phyloP scores from a whole-genome alignment of 306 rosid genomes.

The Cajanus cajan region DNA sequence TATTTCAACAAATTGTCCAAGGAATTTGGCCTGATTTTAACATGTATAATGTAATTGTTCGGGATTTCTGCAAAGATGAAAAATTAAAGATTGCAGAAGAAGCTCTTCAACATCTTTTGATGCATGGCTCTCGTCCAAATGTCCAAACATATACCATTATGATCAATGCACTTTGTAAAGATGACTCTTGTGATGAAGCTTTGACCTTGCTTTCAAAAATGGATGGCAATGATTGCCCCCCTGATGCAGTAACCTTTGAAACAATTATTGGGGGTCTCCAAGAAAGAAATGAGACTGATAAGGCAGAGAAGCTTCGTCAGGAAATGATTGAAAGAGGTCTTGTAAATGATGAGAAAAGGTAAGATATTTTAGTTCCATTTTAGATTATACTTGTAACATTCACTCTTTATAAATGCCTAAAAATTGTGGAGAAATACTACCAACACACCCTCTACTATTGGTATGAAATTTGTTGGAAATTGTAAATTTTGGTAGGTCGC shows the following conservation, averaged over 20 bases:
- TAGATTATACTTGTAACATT: neutral
- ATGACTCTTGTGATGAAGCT: constrained; percentile 36
- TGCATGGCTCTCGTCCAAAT: constrained; percentile 29
- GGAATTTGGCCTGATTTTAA: constrained; percentile 32
- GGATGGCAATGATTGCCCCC: constrained; percentile 34
- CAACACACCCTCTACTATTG: too few relatives aligned
- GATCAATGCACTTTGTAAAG: constrained; percentile 42
- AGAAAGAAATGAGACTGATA: constrained; percentile 27
- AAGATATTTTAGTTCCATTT: neutral
- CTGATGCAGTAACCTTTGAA: constrained; percentile 36
- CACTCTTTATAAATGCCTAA: too few relatives aligned
- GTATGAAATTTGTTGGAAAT: too few relatives aligned
- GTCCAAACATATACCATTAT: constrained; percentile 39
- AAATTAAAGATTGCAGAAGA: constrained; percentile 27
- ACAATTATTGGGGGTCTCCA: constrained; percentile 36
- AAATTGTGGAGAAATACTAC: too few relatives aligned
- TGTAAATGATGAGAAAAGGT: constrained; percentile 27
- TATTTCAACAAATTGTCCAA: constrained; percentile 24
- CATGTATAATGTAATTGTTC: neutral
- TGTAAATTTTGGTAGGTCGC: too few relatives aligned
- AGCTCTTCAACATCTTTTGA: constrained; percentile 27
- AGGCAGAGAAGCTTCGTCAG: constrained; percentile 33
- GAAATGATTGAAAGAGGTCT: constrained; percentile 37
- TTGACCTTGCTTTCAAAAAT: constrained; percentile 27
- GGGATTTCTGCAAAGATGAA: constrained; percentile 33